Base-by-base conservation (phyloP, 2,329 filamentous ascomycete genomes). In the Tolypocladium tropicale region DNA sequence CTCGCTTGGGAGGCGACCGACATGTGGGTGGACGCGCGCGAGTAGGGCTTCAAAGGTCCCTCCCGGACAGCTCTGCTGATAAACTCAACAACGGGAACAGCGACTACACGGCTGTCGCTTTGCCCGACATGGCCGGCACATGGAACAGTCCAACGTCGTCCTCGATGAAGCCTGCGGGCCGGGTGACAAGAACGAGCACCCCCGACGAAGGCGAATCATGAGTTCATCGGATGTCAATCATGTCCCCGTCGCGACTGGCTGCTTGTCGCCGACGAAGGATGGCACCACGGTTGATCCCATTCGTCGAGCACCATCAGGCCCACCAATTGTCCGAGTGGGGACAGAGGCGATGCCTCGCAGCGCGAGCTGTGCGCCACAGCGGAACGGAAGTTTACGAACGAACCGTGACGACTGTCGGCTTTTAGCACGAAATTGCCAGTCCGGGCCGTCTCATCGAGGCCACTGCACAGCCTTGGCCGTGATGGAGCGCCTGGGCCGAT, bases 241-340 rank as follows among this genome's bases (percentile, higher is more conserved):
- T 30, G 43, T 30, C 43, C 43, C 7, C n/a, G 25, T 48, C 43
- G 25, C 43, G 43, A 48, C 43, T 30, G 25, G 43, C 11, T 28
- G 25, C 25, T 48, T 48, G 43, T 48, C 43, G 25, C 25, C 25
- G 43, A n/a, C 43, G 14, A 25, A 11, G 25, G 43, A 48, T 48
- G 43, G 43, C 43, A 23, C 43, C 23, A 28, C 11, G 25, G 25
- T 48, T 18, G 43, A n/a, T 18, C 43, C 12, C 43, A 48, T 48
- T 48, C 25, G 25, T 28, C 43, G 30, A 48, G 6, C 25, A 16
- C 28, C 25, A 16, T 39, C 62, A 58, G 60, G 55, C 56, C 55
- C 59, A 28, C 33, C 36, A 21, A 10, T 43, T 33, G 32, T 33
- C 25, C 36, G 41, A 32, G 53, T 34, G 50, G 34, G 30, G 53